Evolutionary conservation across 306 rosid genomes (phyloP), one percentile per base, ranked within the genome.

Genomic region (Acacia melanoxylon): DNA sequence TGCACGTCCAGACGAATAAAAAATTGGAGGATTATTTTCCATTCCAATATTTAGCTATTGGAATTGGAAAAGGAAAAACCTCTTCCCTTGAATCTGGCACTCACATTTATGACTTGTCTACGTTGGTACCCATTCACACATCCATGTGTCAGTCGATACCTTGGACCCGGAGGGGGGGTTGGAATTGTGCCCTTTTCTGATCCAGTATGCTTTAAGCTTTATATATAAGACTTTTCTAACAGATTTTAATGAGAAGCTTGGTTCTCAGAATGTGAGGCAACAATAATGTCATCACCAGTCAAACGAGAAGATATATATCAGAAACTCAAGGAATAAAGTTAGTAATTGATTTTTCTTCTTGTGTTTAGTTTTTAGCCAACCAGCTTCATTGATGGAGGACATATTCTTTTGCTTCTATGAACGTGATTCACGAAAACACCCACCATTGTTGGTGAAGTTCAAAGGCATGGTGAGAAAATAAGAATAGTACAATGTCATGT

Each of bases 301-400:
- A 85, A 85, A 33, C 61, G 20, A n/a, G 25, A 42, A 80, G 71
- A 71, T 74, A 31, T 83, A 52, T 16, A 58, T 9, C 27, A 56
- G 62, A 56, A 56, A 27, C 78, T 76, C 82, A 58, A 54, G 61
- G 45, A 49, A 69, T 80, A 74, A 70, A 68, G 72, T 84, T 76
- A 69, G 40, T 16, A 15, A 2, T 65, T 71, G 67, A n/a, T 27
- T 16, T 29, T 27, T 16, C 37, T 72, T 72, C 44, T 25, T 25
- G 17, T 12, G 68, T 62, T 51, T 40, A 15, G 10, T 6, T 2
- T 31, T 35, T 8, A 15, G 31, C 8, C 16, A 45, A 27, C 2
- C 13, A 13, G 14, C 5, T 62, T 27, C 68, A 4, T 62, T 12
- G 4, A 35, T 16, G 16, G 19, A 14, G 44, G 44, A 31, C 6